Evolutionary conservation across 139 green algal genomes (phyloP).

Genomic region (Zygnema circumcarinatum): DNA sequence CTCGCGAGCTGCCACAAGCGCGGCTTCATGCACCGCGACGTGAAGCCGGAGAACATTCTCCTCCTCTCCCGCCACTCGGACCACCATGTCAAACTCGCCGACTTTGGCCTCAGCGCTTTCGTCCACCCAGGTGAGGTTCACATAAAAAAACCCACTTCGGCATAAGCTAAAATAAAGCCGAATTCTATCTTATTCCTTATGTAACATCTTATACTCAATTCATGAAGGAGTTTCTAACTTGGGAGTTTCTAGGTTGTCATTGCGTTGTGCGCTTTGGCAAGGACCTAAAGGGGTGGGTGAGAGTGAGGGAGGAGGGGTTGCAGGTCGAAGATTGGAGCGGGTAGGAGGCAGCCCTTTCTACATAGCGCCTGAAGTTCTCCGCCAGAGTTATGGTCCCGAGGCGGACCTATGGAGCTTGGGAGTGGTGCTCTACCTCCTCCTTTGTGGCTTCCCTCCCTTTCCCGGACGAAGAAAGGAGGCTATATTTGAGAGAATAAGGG

Average conservation of each 20-base stretch:
- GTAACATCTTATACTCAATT: not conserved
- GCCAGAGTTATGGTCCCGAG: conserved; percentile 2
- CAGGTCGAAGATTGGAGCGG: not conserved
- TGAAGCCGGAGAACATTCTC: conserved; percentile 97
- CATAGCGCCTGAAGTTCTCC: conserved; percentile 19
- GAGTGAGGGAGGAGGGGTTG: not conserved
- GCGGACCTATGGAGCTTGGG: conserved; percentile 39
- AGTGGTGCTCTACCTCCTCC: conserved; percentile 41
- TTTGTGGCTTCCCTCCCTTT: conserved; percentile 12
- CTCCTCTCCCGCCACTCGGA: conserved; percentile 75
- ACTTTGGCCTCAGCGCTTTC: conserved; percentile 92
- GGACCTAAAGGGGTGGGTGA: not conserved
- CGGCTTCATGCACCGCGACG: conserved; percentile 87
- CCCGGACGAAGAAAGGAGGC: not conserved
- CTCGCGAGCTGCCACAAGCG: conserved; percentile 83
- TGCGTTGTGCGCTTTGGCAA: too few relatives aligned
- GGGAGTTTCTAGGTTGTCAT: not conserved
- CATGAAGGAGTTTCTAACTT: not conserved
- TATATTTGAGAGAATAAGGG: not conserved
- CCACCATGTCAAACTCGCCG: conserved; percentile 85
- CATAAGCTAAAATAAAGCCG: too few relatives aligned
- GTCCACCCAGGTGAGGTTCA: conserved; percentile 70
- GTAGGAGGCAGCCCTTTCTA: conserved; percentile 7
- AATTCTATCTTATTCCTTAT: not conserved
- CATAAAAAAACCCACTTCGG: too few relatives aligned